Evolutionary conservation across 257 asterid species (phyloP).

Genomic region (Schizonepeta tenuifolia): DNA sequence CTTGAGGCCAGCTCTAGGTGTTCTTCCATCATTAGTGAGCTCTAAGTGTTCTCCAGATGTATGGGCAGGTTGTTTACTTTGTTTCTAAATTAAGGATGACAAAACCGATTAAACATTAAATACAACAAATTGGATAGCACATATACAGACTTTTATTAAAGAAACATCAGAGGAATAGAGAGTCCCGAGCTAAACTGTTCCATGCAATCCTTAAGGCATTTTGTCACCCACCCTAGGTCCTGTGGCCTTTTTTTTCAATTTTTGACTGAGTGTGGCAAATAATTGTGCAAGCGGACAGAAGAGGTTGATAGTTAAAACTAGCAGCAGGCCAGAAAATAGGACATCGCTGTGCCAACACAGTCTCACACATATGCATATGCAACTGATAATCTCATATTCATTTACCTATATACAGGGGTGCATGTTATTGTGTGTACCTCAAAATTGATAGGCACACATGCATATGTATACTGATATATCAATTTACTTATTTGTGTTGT

Average conservation of each 20-base stretch:
- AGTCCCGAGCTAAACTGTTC: background rate
- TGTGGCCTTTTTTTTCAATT: background rate
- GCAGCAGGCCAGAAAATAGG: conserved; percentile 6
- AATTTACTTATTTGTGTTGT: background rate
- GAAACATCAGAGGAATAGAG: conserved; percentile 28
- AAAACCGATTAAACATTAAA: conserved; percentile 11
- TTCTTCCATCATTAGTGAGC: conserved; percentile 50
- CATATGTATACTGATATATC: background rate
- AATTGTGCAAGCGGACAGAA: background rate
- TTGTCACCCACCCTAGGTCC: conserved; percentile 8
- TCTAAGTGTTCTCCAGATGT: conserved; percentile 62
- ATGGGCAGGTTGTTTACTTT: conserved; percentile 59
- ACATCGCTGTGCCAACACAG: background rate
- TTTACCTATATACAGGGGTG: background rate
- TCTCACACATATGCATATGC: background rate
- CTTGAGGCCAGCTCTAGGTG: conserved; percentile 44
- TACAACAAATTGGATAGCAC: conserved; percentile 10
- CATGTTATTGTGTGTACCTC: background rate
- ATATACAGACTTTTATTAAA: conserved; percentile 19
- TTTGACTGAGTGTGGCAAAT: conserved; percentile 1
- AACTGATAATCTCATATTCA: conserved; percentile 1
- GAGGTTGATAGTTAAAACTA: conserved; percentile 14
- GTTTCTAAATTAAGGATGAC: conserved; percentile 53
- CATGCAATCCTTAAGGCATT: conserved; percentile 17
- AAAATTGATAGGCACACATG: background rate